Percentiles rank a stretch among this genome's conserved stretches.
Evolutionary conservation across 176 grass and related monocot species (phyloP).

Genomic region (Poa annua): DNA sequence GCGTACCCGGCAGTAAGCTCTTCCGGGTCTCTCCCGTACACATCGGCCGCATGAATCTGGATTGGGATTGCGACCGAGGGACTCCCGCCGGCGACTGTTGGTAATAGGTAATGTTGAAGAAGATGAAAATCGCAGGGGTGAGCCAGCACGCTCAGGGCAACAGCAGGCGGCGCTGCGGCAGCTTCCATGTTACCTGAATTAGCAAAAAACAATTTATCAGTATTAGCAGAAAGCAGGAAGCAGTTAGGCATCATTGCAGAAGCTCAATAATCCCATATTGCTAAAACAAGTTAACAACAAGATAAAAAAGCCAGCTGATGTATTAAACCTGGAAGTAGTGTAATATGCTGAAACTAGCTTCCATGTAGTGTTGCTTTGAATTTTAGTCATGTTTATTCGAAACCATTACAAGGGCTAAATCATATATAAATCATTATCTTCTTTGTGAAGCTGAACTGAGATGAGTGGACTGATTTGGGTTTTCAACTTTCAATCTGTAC

Average conservation of each 20-base stretch:
- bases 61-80: no score
- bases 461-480: background rate
- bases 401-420: background rate
- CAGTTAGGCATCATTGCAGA: background rate
- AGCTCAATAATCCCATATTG: background rate
- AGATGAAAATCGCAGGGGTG: no score
- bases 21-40: no score
- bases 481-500: background rate
- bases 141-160: no score
- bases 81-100: no score
- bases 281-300: background rate
- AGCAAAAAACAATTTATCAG: background rate
- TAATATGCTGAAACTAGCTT: background rate
- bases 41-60: no score
- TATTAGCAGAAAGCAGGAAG: background rate
- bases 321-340: background rate
- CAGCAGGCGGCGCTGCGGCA: no score
- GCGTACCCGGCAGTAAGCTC: no score
- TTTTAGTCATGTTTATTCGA: background rate
- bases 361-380: background rate
- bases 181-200: background rate
- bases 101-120: no score
- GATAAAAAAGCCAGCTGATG: background rate
- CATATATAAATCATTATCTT: no score
- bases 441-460: background rate